A percentile compares a stretch with the other conserved stretches of the same genome.
phyloP scores from a whole-genome alignment of 306 rosid genomes.

The Vigna hirtella region DNA sequence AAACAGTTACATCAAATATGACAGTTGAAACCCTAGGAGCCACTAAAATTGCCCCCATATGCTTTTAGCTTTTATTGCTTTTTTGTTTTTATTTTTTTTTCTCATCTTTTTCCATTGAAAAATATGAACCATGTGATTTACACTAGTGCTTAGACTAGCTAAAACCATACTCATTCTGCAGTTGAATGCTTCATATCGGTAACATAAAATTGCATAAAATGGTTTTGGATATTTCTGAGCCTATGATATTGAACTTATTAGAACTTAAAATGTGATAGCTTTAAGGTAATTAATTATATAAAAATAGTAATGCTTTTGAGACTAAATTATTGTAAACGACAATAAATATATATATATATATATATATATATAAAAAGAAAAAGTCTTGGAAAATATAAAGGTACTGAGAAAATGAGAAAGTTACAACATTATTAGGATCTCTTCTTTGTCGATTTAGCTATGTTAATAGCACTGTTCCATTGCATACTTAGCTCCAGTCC shows the following conservation, averaged over 20 bases:
- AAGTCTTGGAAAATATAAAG: background rate
- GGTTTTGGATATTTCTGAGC: background rate
- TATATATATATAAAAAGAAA: background rate
- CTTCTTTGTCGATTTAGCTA: constrained; percentile 52
- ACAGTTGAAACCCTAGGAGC: constrained; percentile 36
- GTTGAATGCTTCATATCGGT: constrained; percentile 2
- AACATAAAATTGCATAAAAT: background rate
- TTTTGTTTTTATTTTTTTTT: background rate
- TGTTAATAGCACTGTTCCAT: constrained; percentile 45
- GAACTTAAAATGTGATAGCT: background rate
- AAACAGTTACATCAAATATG: constrained; percentile 39
- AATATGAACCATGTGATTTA: constrained; percentile 21
- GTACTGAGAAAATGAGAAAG: constrained; percentile 40
- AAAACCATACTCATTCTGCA: constrained; percentile 4
- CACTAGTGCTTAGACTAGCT: constrained; percentile 4
- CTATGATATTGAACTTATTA: background rate
- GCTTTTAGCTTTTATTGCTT: background rate
- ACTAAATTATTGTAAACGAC: constrained; percentile 37
- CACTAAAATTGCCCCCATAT: constrained; percentile 44
- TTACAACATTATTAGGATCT: constrained; percentile 49
- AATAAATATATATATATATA: constrained; percentile 11
- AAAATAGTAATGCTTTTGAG: constrained; percentile 18
- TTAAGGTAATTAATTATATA: background rate
- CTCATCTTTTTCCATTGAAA: background rate
- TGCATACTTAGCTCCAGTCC: constrained; percentile 55